A percentile compares a stretch with the other conserved stretches of the same genome.
phyloP scores from a whole-genome alignment of 2,329 filamentous ascomycete species.

The Dendrostoma leiphaemia region DNA sequence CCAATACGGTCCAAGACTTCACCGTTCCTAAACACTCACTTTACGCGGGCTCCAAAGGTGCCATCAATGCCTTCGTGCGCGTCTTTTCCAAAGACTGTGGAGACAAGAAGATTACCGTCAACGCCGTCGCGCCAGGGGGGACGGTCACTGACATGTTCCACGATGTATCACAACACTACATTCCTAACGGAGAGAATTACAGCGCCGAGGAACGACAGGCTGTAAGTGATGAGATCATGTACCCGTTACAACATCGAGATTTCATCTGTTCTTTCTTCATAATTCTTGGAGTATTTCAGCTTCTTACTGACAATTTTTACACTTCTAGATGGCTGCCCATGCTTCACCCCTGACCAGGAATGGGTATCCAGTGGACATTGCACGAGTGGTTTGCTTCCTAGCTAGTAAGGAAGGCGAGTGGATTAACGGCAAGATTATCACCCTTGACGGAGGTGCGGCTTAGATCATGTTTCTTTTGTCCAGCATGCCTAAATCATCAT shows the following conservation, averaged over 20 bases:
- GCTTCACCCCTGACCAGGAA: constrained; percentile 10
- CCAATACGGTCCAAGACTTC: not conserved
- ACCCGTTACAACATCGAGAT: too few species aligned
- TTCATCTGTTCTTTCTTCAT: too few species aligned
- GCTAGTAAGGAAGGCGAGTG: constrained; percentile 27
- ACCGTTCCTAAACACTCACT: constrained; percentile 5
- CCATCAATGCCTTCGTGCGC: constrained; percentile 7
- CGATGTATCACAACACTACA: constrained; percentile 12
- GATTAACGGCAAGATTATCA: too few species aligned
- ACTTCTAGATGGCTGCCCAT: not conserved
- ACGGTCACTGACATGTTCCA: constrained; percentile 16
- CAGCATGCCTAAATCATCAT: too few species aligned
- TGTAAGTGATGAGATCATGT: too few species aligned
- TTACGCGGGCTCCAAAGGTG: constrained; percentile 9
- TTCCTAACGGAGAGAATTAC: constrained; percentile 9
- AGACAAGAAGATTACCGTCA: constrained; percentile 21
- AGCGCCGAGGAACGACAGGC: constrained; percentile 14
- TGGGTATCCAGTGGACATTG: constrained; percentile 25
- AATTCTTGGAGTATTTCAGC: too few species aligned
- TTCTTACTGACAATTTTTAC: too few species aligned
- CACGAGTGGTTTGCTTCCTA: constrained; percentile 35
- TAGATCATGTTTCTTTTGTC: too few species aligned
- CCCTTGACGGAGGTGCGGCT: too few species aligned
- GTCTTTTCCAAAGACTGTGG: constrained; percentile 10
- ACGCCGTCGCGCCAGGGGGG: constrained; percentile 21